Evolutionary conservation across 345 rosid species (phyloP), one percentile per base, ranked within the genome.

Genomic region (Abelmoschus esculentus): DNA sequence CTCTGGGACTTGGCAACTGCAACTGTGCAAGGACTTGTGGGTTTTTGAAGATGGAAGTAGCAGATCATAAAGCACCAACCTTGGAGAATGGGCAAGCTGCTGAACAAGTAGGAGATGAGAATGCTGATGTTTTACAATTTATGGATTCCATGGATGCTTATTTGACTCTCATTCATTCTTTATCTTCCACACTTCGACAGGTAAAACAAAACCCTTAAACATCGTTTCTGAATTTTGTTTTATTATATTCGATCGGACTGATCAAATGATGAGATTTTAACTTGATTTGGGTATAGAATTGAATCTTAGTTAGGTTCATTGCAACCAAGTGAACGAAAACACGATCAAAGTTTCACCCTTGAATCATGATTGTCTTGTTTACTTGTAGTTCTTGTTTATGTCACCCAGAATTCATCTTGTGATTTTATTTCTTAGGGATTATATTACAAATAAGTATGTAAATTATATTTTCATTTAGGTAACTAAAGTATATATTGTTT

Each of bases 141-240:
- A 79, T 88, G 67, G 99, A 95, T 86, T 95, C 97, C 19, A 13
- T 82, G 70, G 99, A 95, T 56, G 72, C 63, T 29, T 95, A 95
- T 72, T 67, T 88, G 26, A 75, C 80, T 28, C 85, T 86, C 3
- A 63, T 80, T 73, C 90, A 85, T 72, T 88, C 91, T 72, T 36
- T 88, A 64, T 88, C 84, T 75, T 84, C 87, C 2, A 77, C 83
- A 19, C 96, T 95, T 66, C 84, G 96, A 56, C 88, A 90, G 96
- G 99, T 91, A 72, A 74, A 3, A 5, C 18, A 54, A 3, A 2
- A 3, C n/a, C 1, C 17, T 49, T 49, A 12, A 49, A 5, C 7
- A 32, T 8, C 60, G 4, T 19, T 10, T 32, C 15, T 56, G 47
- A 18, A 60, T 68, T 32, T 26, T 13, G 7, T n/a, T 2, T 10